Evolutionary conservation across 129 eudicot genomes (phyloP).

Genomic region (Smallanthus sonchifolius): DNA sequence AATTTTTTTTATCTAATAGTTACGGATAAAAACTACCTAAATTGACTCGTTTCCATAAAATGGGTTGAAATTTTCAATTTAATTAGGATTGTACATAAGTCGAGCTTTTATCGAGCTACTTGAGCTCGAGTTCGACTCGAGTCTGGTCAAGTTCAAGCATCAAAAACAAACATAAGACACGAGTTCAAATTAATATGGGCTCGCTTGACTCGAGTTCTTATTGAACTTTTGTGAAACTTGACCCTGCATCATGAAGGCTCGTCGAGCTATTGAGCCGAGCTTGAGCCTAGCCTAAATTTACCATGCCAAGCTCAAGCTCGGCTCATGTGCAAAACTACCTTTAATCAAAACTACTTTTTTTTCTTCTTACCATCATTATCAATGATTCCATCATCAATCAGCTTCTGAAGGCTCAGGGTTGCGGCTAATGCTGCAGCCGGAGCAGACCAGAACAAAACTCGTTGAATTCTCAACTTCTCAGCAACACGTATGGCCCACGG

Average conservation of each 20-base stretch:
- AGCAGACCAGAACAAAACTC: slow-evolving; percentile 37
- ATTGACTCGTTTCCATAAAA: background rate
- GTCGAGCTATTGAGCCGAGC: background rate
- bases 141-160: background rate
- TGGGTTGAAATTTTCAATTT: background rate
- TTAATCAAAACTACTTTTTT: background rate
- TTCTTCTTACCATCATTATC: slow-evolving; percentile 40
- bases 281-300: background rate
- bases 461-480: slow-evolving; percentile 27
- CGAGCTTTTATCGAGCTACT: background rate
- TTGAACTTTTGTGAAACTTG: background rate
- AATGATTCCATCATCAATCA: slow-evolving; percentile 41
- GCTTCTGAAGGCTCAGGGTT: slow-evolving; percentile 8
- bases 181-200: background rate
- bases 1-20: background rate
- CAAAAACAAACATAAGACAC: background rate
- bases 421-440: slow-evolving; percentile 25
- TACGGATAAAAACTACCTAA: background rate
- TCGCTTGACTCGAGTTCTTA: background rate
- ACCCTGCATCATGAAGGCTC: background rate
- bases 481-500: slow-evolving; percentile 42
- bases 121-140: background rate
- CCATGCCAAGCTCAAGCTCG: background rate
- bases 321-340: background rate
- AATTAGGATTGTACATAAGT: background rate